These are phyloP conservation scores for Wickerhamomyces strasburgensis DNA, from an alignment of 805 yeast species.

Conservation along the genomic window DNA sequence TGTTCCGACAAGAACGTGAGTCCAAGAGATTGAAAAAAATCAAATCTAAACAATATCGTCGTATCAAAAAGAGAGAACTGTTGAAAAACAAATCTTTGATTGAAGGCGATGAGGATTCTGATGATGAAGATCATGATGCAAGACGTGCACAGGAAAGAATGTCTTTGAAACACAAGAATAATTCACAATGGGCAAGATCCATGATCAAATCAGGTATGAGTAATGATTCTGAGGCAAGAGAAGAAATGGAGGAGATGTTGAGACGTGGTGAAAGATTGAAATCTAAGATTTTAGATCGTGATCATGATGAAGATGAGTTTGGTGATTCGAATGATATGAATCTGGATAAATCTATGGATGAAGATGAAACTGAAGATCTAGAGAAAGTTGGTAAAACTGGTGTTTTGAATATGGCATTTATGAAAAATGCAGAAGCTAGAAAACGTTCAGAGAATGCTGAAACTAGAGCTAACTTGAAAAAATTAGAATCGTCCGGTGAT, in stretches of 20 bases:
- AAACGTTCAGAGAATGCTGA: constrained; percentile 54
- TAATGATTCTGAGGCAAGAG: constrained; percentile 78
- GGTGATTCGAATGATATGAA: constrained; percentile 42
- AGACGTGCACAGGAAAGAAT: constrained; percentile 88
- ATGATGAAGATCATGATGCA: constrained; percentile 60
- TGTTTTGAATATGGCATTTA: constrained; percentile 89
- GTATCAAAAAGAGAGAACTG: constrained; percentile 80
- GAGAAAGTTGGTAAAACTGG: constrained; percentile 75
- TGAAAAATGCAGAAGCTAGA: constrained; percentile 82
- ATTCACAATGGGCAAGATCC: constrained; percentile 84
- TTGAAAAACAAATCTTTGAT: constrained; percentile 64
- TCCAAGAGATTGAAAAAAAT: constrained; percentile 91
- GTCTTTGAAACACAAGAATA: constrained; percentile 84
- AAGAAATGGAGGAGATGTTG: constrained; percentile 92
- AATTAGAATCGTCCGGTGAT: constrained; percentile 44
- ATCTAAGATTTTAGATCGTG: constrained; percentile 60
- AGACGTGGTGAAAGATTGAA: constrained; percentile 78
- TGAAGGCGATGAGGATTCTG: constrained; percentile 48
- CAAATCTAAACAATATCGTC: constrained; percentile 85
- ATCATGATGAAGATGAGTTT: constrained; percentile 38
- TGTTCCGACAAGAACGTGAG: constrained; percentile 92
- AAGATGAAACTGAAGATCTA: constrained; percentile 29
- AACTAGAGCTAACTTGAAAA: constrained; percentile 45
- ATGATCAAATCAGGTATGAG: constrained; percentile 88
- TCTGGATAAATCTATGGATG: constrained; percentile 44